phyloP scores from a whole-genome alignment of 148 eudicot genomes.

The Selenicereus undatus region DNA sequence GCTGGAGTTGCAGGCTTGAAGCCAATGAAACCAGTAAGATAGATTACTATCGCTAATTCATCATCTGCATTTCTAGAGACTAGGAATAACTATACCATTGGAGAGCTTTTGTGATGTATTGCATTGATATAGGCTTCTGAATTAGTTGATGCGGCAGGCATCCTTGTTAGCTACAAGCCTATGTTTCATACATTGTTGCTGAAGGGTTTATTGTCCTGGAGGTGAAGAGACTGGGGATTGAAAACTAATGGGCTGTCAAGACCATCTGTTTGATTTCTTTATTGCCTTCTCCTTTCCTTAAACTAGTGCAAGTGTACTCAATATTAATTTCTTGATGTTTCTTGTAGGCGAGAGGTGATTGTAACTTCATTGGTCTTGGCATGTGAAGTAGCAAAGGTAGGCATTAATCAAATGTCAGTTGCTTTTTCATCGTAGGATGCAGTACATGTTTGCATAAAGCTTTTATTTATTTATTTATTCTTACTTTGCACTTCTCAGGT shows the following conservation, averaged over 20 bases:
- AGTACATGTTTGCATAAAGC: neutral
- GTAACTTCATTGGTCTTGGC: slow-evolving; percentile 88
- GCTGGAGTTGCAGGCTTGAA: neutral
- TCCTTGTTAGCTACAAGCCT: neutral
- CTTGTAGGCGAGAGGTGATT: slow-evolving; percentile 77
- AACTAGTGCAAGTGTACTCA: neutral
- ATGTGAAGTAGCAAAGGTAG: slow-evolving; percentile 84
- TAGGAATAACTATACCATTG: neutral
- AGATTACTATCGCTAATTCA: neutral
- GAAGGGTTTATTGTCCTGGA: neutral
- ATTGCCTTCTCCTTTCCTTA: neutral
- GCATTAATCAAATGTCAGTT: neutral
- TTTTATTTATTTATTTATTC: neutral
- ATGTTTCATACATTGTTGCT: neutral
- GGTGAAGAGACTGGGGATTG: neutral
- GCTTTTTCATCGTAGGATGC: slow-evolving; percentile 1
- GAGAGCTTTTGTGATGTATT: neutral
- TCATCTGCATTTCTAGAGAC: neutral
- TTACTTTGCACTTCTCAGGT: slow-evolving; percentile 40
- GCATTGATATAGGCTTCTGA: neutral
- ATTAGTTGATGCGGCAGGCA: neutral
- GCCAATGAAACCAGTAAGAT: neutral
- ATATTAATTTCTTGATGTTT: slow-evolving; percentile 7
- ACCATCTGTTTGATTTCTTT: too few relatives aligned
- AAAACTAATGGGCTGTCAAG: neutral